Base-by-base conservation (phyloP, 805 yeast genomes). In the Pichia sporocuriosa region DNA sequence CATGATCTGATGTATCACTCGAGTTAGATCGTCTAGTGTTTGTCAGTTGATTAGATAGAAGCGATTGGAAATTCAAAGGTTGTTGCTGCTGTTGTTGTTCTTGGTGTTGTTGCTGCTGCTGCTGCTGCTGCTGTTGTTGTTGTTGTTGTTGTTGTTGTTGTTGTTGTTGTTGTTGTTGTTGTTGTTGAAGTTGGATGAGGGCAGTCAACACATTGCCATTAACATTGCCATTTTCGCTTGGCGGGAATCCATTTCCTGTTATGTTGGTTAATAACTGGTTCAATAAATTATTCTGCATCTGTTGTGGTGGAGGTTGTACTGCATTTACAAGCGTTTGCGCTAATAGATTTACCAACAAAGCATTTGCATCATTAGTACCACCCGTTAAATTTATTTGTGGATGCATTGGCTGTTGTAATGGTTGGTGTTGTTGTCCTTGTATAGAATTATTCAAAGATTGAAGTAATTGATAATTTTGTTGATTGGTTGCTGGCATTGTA, bases 351-450 rank as follows among this genome's bases (percentile, higher is more conserved):
- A 42, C 43, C 19, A 45, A 34, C 10, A 44, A 26, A n/a, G 29
- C 37, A 20, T 43, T 42, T 9, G 24, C 21, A 15, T 35, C 28
- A 24, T 17, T 17, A 19, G 12, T 21, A 12, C 24, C 11, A 22
- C 13, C 10, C 32, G 39, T 25, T 24, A 32, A 15, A 34, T 42
- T 22, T 32, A 39, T 21, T 38, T 44, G 20, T 40, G 48, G 8
- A 6, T 8, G 6, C 15, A 23, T 36, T 26, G 13, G 26, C 24
- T 37, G 39, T 10, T 32, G 42, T 17, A 23, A 32, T 20, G 34
- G 48, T 22, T 35, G 45, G 21, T 40, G 49, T 20, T 40, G 50
- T 23, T 37, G 49, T 20, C 22, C 47, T 24, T 35, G 46, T 17
- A 33, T 44, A 26, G 24, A 45, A 17, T 26, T 37, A 9, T 29